phyloP scores from a whole-genome alignment of 805 yeast species.

The Limtongia smithiae region DNA sequence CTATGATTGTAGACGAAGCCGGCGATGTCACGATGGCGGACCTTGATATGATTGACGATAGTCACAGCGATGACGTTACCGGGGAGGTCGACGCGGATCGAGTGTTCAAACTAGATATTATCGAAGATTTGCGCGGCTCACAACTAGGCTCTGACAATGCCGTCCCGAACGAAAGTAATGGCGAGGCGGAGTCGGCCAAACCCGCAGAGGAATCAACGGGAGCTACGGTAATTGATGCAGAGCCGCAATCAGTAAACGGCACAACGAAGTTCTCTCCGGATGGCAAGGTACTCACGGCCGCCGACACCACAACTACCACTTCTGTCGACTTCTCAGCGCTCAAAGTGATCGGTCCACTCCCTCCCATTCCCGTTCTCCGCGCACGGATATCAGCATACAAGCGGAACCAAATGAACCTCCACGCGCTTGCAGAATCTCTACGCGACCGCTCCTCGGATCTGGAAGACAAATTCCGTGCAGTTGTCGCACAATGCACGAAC shows the following conservation, averaged over 20 bases:
- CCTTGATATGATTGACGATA: slow-evolving; percentile 16
- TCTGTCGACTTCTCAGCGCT: not conserved
- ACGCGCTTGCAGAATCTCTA: slow-evolving; percentile 51
- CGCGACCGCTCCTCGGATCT: slow-evolving; percentile 52
- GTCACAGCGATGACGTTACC: slow-evolving; percentile 35
- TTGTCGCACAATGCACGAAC: slow-evolving; percentile 85
- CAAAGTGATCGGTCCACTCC: slow-evolving; percentile 37
- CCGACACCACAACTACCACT: not conserved
- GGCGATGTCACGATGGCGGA: slow-evolving; percentile 27
- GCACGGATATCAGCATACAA: slow-evolving; percentile 82
- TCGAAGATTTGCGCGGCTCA: slow-evolving; percentile 32
- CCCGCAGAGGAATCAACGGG: too few species aligned
- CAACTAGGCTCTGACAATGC: too few species aligned
- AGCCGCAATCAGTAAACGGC: too few species aligned
- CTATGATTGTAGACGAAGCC: slow-evolving; percentile 7
- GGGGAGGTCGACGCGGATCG: slow-evolving; percentile 82
- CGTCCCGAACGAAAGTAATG: too few species aligned
- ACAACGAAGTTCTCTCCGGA: not conserved
- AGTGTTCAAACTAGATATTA: slow-evolving; percentile 70
- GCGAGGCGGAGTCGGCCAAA: too few species aligned
- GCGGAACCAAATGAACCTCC: slow-evolving; percentile 59
- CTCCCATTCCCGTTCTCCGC: slow-evolving; percentile 51
- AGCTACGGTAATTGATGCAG: too few species aligned
- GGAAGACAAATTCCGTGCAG: slow-evolving; percentile 78
- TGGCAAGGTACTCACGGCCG: not conserved